phyloP scores from a whole-genome alignment of 345 rosid genomes.

The Pseudoturritis turrita region DNA sequence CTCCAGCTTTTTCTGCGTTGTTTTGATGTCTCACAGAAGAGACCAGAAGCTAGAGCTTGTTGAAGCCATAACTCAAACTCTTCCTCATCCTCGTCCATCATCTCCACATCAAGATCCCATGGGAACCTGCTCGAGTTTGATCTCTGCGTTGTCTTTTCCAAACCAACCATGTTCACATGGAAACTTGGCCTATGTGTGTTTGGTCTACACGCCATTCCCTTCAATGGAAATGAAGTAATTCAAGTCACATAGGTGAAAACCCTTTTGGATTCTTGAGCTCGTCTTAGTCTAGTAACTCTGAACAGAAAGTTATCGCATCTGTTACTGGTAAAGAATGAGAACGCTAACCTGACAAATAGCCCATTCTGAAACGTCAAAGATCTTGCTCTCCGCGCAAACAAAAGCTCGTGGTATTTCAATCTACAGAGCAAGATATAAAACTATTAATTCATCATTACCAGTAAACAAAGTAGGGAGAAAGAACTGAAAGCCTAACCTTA shows the following conservation, averaged over 20 bases:
- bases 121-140: slow-evolving; percentile 85
- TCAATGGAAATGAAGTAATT: slow-evolving; percentile 19
- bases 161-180: slow-evolving; percentile 92
- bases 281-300: neutral
- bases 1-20: slow-evolving; percentile 95
- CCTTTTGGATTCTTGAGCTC: neutral
- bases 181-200: slow-evolving; percentile 95
- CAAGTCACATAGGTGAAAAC: no score
- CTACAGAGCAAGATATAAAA: slow-evolving; percentile 33
- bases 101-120: slow-evolving; percentile 93
- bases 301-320: neutral
- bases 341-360: slow-evolving; percentile 95
- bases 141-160: slow-evolving; percentile 70
- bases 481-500: slow-evolving; percentile 41
- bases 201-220: slow-evolving; percentile 96
- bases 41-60: slow-evolving; percentile 84
- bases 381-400: slow-evolving; percentile 98
- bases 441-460: neutral
- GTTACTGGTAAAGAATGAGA: neutral
- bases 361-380: slow-evolving; percentile 99
- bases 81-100: slow-evolving; percentile 86
- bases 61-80: slow-evolving; percentile 88
- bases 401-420: slow-evolving; percentile 96
- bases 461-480: slow-evolving; percentile 4
- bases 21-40: slow-evolving; percentile 78